Evolutionary conservation across 2,329 filamentous ascomycete genomes (phyloP), one percentile per base, ranked within the genome.

Genomic region (Aspergillus fumigatus): DNA sequence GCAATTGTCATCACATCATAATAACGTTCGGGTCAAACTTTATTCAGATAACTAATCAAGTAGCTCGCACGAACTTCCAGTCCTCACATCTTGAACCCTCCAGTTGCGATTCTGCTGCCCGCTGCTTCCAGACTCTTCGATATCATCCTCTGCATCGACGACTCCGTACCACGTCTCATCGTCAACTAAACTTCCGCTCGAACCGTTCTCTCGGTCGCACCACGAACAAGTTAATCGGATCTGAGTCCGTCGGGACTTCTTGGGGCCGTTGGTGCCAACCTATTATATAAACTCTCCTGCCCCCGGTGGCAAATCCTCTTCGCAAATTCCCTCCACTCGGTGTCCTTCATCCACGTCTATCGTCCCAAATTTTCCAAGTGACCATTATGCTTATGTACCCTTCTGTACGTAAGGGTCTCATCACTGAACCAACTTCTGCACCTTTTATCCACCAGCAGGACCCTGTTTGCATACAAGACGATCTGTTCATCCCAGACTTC

Each of bases 321-420:
- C 55, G 59, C 32, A 38, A 38, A 55, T 48, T 57, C 32, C 52
- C 50, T 52, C 53, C 64, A 62, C 62, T 51, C 58, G 59, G 61
- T 57, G 60, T 62, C 62, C 56, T 59, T 45, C 51, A 25, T 43
- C 53, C 54, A 50, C 50, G 50, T 38, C 63, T 67, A 65, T 70
- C 65, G 65, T 69, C 61, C 63, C 60, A 62, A 47, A 14, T 26
- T 47, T 47, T 50, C 41, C 53, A 67, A 65, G 62, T 67, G 62
- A 65, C 54, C 68, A 73, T 67, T 67, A 75, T 75, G 72, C 70
- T 72, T 67, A 70, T 72, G 66, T 66, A 72, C 65, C 69, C 72
- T 57, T 58, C 62, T n/a, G 59, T 63, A 75, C 72, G 72, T 73
- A 75, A 75, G 70, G 72, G 66, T 72, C 68, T 72, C 70, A 73